These are phyloP conservation scores for Colletotrichum sp. DNA, from an alignment of 2,329 filamentous ascomycete genomes.

Conservation along the genomic window DNA sequence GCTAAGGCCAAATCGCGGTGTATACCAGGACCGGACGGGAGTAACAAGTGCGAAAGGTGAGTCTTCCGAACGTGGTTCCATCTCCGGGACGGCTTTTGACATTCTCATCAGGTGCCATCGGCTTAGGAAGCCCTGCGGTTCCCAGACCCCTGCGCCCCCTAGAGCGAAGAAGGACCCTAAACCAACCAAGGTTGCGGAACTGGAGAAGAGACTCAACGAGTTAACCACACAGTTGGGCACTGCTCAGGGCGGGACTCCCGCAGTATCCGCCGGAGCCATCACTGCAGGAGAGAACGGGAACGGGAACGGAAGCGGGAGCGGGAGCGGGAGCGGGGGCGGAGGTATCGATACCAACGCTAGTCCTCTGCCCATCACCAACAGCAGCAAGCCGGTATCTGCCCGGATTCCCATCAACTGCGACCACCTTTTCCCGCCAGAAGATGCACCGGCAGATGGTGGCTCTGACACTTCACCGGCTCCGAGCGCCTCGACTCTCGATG, in stretches of 20 bases:
- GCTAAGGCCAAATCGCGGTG: constrained; percentile 59
- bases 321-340: not conserved
- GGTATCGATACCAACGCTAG: constrained; percentile 12
- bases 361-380: constrained; percentile 4
- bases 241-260: constrained; percentile 12
- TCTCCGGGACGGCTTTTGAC: not conserved
- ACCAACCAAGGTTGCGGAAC: constrained; percentile 53
- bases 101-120: constrained; percentile 46
- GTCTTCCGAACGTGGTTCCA: constrained; percentile 1
- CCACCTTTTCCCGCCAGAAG: constrained; percentile 40
- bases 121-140: constrained; percentile 51
- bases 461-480: constrained; percentile 14
- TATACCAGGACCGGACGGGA: constrained; percentile 44
- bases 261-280: not conserved
- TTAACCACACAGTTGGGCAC: constrained; percentile 50
- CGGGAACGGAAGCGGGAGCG: not conserved
- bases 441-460: not conserved
- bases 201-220: constrained; percentile 55
- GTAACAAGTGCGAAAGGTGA: constrained; percentile 53
- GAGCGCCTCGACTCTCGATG: constrained; percentile 25
- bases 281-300: not conserved
- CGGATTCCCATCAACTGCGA: constrained; percentile 29
- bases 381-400: not conserved
- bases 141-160: constrained; percentile 52
- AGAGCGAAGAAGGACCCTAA: constrained; percentile 52